Percentiles rank a stretch among this genome's conserved stretches.
Evolutionary conservation across 805 yeast genomes (phyloP).

Genomic region (Hanseniaspora thailandica): DNA sequence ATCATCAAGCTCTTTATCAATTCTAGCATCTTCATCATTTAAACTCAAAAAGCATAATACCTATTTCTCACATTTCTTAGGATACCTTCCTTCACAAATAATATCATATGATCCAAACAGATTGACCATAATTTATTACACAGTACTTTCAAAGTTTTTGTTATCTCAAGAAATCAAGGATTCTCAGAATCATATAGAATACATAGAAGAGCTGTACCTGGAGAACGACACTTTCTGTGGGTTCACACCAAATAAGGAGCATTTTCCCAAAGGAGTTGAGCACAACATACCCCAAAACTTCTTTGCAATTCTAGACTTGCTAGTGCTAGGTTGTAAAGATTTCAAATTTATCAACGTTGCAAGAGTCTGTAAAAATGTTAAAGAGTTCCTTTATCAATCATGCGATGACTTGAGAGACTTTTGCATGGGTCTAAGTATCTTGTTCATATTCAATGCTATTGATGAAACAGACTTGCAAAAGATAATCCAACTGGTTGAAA

Average conservation of each 20-base stretch:
- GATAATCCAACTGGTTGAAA: background rate
- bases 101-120: conserved; percentile 8
- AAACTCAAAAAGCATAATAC: background rate
- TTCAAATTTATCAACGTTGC: background rate
- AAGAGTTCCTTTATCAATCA: background rate
- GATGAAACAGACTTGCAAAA: background rate
- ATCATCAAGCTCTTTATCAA: background rate
- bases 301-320: conserved; percentile 4
- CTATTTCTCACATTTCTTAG: background rate
- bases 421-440: background rate
- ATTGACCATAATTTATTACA: conserved; percentile 2
- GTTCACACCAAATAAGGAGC: background rate
- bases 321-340: background rate
- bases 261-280: background rate
- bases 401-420: conserved; percentile 11
- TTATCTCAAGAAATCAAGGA: background rate
- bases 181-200: background rate
- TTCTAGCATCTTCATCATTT: conserved; percentile 1
- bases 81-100: background rate
- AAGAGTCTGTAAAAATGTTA: background rate
- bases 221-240: background rate
- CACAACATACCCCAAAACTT: conserved; percentile 7
- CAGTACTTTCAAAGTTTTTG: background rate
- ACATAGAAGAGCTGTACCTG: background rate
- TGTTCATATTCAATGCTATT: background rate